Evolutionary conservation across 1,284 basidiomycete genomes (phyloP), one percentile per base, ranked within the genome.

Genomic region (Ceratobasidium sp.): DNA sequence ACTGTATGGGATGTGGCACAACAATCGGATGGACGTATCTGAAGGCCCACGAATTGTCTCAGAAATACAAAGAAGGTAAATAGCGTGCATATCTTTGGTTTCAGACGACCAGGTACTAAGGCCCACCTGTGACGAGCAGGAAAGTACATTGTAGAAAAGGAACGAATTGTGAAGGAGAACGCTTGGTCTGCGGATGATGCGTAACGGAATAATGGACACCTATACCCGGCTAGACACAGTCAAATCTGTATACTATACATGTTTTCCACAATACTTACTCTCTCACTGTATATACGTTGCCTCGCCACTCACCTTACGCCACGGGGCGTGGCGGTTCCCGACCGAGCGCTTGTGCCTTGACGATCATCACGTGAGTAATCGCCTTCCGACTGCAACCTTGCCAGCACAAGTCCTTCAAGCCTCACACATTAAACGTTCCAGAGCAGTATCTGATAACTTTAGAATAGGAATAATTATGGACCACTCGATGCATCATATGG

Each of bases 61-160:
- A 96, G 87, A 93, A 92, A 80, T 96, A 96, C 80, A 96, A 96
- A 81, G 94, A 96, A 88, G 92, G 94, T 89, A 71, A 75, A n/a
- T n/a, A n/a, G 65, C 60, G 85, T 78, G 17, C 24, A 50, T 60
- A 17, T 24, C 1, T 54, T 50, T 47, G 17, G 17, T 24, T n/a
- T 62, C 9, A 47, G 50, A 17, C 14, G 19, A 72, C 48, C 36
- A 77, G 6, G 48, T 17, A 51, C 48, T 51, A 17, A 44, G 27
- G 50, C 15, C 47, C 27, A n/a, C 51, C 27, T 56, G 14, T 60
- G 33, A 24, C 33, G 66, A 44, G 29, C 74, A 94, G 93, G 92
- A 11, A 95, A 95, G 81, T 95, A 91, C 79, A 86, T 96, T n/a
- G 85, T 96, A 53, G 94, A 96, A 81, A 87, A 91, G 56, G 93